Evolutionary conservation across 1,284 basidiomycete species (phyloP), one percentile per base, ranked within the genome.

Genomic region (Phellinidium pouzarii): DNA sequence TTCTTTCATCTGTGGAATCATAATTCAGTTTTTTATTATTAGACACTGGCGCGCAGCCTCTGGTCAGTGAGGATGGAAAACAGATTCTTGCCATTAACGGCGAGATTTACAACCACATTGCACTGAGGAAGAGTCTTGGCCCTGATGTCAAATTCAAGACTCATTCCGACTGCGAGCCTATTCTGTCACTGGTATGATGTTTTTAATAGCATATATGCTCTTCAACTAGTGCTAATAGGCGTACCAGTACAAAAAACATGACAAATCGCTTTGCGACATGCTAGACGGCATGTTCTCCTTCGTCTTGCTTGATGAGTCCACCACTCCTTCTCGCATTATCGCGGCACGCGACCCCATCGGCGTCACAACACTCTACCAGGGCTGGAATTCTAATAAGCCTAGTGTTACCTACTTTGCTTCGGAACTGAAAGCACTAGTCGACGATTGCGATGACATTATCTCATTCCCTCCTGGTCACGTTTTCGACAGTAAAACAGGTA

Each of bases 261-360:
- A 76, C 65, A 89, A 82, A 61, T 79, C 78, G 1, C 71, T 94
- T 23, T 90, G 89, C 71, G 70, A 72, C 65, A 75, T 83, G 68
- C 87, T 99, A 56, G 96, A 99, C 67, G 96, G 96, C 61, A 97
- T 99, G 93, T 99, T 99, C 75, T 94, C 94, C 9, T 99, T 99
- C 65, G 87, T 97, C 59, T 80, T 99, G 41, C 77, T 99, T 54
- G 96, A 99, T 71, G 92, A 94, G 64, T 89, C 90, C 9, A 86
- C 91, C 54, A 77, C 87, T 1, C 95, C 96, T 5, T 79, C 92
- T 37, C 84, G 94, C 55, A 77, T 98, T 57, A 91, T 99, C 63
- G 95, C 95, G 52, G 94, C 94, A 20, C 87, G 96, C 51, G 96
- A 99, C 69, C 94, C 96, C 23, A 90, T 99, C 65, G 96, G 96